Evolutionary conservation across 352 stramenopile species (phyloP).

Genomic region (Elongisporangium senticosum): DNA sequence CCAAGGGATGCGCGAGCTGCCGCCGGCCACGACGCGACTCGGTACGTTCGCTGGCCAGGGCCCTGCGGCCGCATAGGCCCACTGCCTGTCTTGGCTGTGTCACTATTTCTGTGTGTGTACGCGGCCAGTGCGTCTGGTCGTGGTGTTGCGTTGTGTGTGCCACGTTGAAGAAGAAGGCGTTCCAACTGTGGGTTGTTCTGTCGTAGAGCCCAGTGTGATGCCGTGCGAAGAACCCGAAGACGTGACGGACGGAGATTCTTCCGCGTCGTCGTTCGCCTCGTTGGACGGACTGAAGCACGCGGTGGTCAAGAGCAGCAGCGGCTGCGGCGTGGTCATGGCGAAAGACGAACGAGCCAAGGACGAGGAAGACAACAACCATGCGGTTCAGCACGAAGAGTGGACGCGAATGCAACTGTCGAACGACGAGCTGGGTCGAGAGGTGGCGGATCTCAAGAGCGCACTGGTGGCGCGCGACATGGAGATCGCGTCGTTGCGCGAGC

Average conservation of each 20-base stretch:
- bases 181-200: not conserved
- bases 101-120: not conserved
- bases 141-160: not conserved
- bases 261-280: conserved; percentile 14
- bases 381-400: conserved; percentile 9
- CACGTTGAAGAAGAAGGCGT: not conserved
- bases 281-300: conserved; percentile 4
- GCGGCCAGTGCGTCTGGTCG: not conserved
- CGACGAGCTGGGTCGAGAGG: conserved; percentile 37
- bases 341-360: not conserved
- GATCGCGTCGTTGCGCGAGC: conserved; percentile 53
- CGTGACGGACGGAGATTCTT: conserved; percentile 1
- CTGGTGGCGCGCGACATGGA: conserved; percentile 74
- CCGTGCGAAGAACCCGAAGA: conserved; percentile 8
- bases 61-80: not conserved
- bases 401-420: conserved; percentile 33
- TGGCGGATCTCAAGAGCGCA: conserved; percentile 62
- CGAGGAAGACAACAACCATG: conserved; percentile 6
- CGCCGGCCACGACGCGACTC: conserved; percentile 1
- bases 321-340: conserved; percentile 1
- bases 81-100: not conserved
- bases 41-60: conserved; percentile 4
- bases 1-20: conserved; percentile 5
- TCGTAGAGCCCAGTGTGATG: not conserved
- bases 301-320: not conserved